phyloP scores from a whole-genome alignment of 2,329 filamentous ascomycete genomes.

The Aspergillus versicolor region DNA sequence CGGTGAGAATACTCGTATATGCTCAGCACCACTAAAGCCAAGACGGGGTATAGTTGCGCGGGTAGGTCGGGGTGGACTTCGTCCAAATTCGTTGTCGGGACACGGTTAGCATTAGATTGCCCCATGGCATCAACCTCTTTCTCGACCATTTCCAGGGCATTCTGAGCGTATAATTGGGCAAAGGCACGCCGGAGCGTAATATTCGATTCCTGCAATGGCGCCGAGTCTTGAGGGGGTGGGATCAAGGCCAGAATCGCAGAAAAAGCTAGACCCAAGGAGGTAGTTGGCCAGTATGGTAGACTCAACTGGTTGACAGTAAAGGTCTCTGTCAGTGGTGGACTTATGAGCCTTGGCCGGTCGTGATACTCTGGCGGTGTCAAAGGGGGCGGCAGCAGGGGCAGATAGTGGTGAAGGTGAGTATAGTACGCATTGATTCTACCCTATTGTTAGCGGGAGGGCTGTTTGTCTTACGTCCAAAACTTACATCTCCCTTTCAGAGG shows the following conservation, averaged over 20 bases:
- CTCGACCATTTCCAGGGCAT: background rate
- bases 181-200: slow-evolving; percentile 17
- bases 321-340: background rate
- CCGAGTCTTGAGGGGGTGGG: slow-evolving; percentile 9
- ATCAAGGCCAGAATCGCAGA: slow-evolving; percentile 23
- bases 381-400: slow-evolving; percentile 22
- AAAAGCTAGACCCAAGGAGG: slow-evolving; percentile 21
- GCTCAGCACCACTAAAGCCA: too few relatives aligned
- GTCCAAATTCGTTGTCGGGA: too few relatives aligned
- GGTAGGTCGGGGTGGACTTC: too few relatives aligned
- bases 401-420: slow-evolving; percentile 26
- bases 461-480: too few relatives aligned
- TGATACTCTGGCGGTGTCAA: slow-evolving; percentile 1
- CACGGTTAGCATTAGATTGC: too few relatives aligned
- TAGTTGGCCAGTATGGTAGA: slow-evolving; percentile 23
- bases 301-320: slow-evolving; percentile 3
- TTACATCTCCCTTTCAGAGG: too few relatives aligned
- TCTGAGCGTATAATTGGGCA: slow-evolving; percentile 16
- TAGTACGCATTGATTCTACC: slow-evolving; percentile 27
- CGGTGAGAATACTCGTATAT: too few relatives aligned
- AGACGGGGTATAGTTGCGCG: too few relatives aligned
- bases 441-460: too few relatives aligned
- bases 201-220: slow-evolving; percentile 4
- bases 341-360: slow-evolving; percentile 3
- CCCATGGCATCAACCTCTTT: too few relatives aligned